Evolutionary conservation across 2,329 filamentous ascomycete species (phyloP), one percentile per base, ranked within the genome.

Genomic region (Exophiala alcalophila): DNA sequence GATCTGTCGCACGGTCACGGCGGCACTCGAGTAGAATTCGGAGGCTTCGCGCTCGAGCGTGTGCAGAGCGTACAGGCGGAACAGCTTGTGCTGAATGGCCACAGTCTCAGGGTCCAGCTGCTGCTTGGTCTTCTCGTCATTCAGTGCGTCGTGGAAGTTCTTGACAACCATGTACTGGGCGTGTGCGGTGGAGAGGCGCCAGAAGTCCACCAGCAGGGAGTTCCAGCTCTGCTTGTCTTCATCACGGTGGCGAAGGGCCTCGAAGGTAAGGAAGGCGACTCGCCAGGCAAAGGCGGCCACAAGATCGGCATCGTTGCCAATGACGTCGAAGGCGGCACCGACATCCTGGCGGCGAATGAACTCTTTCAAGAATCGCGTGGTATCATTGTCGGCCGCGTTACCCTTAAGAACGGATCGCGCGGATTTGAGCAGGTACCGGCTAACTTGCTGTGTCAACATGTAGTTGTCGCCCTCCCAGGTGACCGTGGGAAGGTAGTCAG

Each of bases 391-490:
- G 31, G 81, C 67, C 44, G 77, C 72, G 48, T 81, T 77, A 52
- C 78, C 80, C 10, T 74, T 69, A n/a, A 86, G 66, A 0, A 88
- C 84, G 1, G 77, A 73, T 28, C 84, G 80, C 0, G 83, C 84
- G 3, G 83, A 80, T 72, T 88, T 89, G 52, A 89, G 74, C 31
- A 89, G 76, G 31, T 88, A 88, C 44, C 83, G 77, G 2, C 82
- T 81, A 2, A 88, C 84, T 66, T 89, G 84, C 63, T 89, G 84
- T 7, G 83, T 86, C 46, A 89, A 70, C 84, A 89, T 87, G 69
- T 85, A 88, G 70, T 86, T 87, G 67, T 87, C 84, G 30, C 84
- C 84, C 61, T 88, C 84, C 80, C 81, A 86, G 7, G 83, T 86
- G 10, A 71, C 64, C 0, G 77, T 84, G 11, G 85, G 83, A 1